phyloP scores from a whole-genome alignment of 306 rosid genomes.

The Cercis canadensis region DNA sequence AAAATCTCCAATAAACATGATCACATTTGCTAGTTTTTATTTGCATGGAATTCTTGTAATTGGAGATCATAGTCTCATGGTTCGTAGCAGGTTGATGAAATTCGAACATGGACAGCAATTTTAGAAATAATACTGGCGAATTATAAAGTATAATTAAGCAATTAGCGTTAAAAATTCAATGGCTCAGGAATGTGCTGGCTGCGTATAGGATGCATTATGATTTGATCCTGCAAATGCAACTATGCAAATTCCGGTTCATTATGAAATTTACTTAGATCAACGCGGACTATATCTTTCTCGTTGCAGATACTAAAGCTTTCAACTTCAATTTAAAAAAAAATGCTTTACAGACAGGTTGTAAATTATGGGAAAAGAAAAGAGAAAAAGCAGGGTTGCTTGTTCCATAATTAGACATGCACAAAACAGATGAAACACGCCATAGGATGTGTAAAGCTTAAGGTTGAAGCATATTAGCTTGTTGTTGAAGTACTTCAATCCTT shows the following conservation, averaged over 20 bases:
- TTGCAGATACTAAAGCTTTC: conserved; percentile 4
- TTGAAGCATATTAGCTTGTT: background rate
- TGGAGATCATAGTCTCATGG: too few species aligned
- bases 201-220: conserved; percentile 10
- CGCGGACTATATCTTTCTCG: conserved; percentile 8
- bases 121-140: too few species aligned
- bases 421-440: conserved; percentile 27
- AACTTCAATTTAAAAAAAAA: background rate
- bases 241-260: background rate
- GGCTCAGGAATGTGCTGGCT: background rate
- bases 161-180: too few species aligned
- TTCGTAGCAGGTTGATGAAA: too few species aligned
- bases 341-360: conserved; percentile 2
- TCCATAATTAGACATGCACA: conserved; percentile 12
- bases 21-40: too few species aligned
- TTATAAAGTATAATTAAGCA: too few species aligned
- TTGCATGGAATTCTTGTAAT: too few species aligned
- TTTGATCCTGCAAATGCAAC: background rate
- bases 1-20: too few species aligned
- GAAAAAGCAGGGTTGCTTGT: conserved; percentile 25
- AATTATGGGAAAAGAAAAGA: background rate
- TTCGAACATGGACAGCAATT: too few species aligned
- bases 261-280: background rate
- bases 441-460: conserved; percentile 10
- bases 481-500: conserved; percentile 14